These are phyloP conservation scores for Symbiodinium pilosum DNA, from an alignment of 73 alveolate species.

Conservation along the genomic window DNA sequence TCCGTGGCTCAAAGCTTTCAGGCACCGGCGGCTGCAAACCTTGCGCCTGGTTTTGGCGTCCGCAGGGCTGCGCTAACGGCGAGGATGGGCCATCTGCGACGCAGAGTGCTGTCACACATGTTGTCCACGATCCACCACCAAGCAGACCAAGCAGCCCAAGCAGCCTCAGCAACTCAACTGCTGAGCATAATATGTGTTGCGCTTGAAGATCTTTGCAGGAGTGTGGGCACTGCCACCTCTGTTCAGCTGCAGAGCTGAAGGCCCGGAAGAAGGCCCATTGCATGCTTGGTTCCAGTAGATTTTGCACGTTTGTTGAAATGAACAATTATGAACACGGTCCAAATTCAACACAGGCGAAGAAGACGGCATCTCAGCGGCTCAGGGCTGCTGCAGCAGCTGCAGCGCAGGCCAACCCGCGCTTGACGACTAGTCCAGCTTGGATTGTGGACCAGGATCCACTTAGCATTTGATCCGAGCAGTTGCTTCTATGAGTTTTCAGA, in stretches of 20 bases:
- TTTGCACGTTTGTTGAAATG: too few relatives aligned
- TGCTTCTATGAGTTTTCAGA: too few relatives aligned
- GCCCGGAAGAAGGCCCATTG: constrained; percentile 62
- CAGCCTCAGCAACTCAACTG: background rate
- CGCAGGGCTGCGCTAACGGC: constrained; percentile 88
- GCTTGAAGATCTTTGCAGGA: background rate
- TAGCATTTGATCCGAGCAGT: too few relatives aligned
- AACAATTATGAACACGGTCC: too few relatives aligned
- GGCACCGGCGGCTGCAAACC: constrained; percentile 89
- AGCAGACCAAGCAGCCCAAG: too few relatives aligned
- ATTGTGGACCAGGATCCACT: too few relatives aligned
- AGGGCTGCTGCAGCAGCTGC: constrained; percentile 11
- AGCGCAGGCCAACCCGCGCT: too few relatives aligned
- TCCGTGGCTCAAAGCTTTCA: background rate
- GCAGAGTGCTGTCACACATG: too few relatives aligned
- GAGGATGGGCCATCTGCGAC: background rate
- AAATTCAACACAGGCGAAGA: background rate
- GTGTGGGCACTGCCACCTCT: constrained; percentile 75
- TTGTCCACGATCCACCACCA: too few relatives aligned
- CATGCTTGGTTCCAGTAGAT: too few relatives aligned
- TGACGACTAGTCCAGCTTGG: too few relatives aligned
- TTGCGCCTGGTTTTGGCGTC: constrained; percentile 95
- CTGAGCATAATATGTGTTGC: background rate
- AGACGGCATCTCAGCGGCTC: background rate
- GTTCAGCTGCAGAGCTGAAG: constrained; percentile 81